Percentiles rank a stretch among this genome's conserved stretches.
Evolutionary conservation across 495 filamentous ascomycete genomes (phyloP).

Genomic region (Penicillium atrosanguineum): DNA sequence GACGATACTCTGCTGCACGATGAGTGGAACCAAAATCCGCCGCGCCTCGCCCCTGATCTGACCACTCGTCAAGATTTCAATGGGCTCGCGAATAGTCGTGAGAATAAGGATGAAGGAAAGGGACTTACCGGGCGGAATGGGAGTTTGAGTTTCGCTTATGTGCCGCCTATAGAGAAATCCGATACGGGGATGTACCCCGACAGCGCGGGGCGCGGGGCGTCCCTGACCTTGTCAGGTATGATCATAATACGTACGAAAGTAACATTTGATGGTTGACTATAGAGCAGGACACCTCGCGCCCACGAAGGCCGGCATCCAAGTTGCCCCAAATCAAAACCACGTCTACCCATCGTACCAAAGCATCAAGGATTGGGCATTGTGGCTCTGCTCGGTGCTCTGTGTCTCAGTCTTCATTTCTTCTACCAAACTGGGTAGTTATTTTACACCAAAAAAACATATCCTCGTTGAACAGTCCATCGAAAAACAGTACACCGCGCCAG

Average conservation of each 20-base stretch:
- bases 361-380: constrained; percentile 23
- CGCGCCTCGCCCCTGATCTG: constrained; percentile 47
- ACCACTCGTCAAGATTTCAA: constrained; percentile 60
- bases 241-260: background rate
- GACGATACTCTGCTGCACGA: constrained; percentile 48
- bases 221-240: constrained; percentile 36
- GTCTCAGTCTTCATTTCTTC: constrained; percentile 25
- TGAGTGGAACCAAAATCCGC: constrained; percentile 55
- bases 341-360: constrained; percentile 13
- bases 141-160: constrained; percentile 12
- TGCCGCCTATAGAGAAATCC: constrained; percentile 1
- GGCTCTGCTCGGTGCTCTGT: constrained; percentile 30
- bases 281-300: constrained; percentile 24
- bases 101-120: constrained; percentile 12
- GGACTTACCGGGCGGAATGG: background rate
- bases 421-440: constrained; percentile 10
- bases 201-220: constrained; percentile 15
- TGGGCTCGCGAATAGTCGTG: constrained; percentile 34
- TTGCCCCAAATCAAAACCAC: constrained; percentile 2
- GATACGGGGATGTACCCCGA: constrained; percentile 4
- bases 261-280: background rate
- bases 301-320: constrained; percentile 2
- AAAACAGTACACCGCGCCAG: background rate
- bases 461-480: constrained; percentile 1
- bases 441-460: constrained; percentile 1